Conservation (phyloP, 257 asterid genomes). For the Ocimum tenuiflorum region DNA sequence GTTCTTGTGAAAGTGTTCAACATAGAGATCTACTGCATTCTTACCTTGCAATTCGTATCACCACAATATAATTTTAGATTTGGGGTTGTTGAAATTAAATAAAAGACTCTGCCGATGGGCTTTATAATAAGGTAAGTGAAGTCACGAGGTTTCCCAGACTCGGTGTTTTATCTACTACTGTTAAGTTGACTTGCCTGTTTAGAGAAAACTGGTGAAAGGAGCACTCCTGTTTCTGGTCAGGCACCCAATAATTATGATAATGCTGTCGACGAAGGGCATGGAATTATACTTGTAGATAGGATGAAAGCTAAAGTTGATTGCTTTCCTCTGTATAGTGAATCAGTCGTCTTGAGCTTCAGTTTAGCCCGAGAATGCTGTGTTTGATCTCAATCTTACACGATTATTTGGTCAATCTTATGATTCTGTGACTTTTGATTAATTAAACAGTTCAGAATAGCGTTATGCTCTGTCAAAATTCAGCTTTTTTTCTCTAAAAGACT, state of each 20-base stretch:
- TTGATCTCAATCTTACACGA: not conserved
- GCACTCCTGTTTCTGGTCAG: not conserved
- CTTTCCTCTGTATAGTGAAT: not conserved
- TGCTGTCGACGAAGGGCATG: not conserved
- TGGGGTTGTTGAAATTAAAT: not conserved
- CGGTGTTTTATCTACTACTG: not conserved
- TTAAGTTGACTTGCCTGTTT: not conserved
- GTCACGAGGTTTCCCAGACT: not conserved
- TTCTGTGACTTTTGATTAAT: constrained; percentile 2
- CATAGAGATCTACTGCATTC: not conserved
- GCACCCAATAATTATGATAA: not conserved
- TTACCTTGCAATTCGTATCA: not conserved
- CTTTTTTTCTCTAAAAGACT: not conserved
- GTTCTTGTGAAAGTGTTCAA: not conserved
- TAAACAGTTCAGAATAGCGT: too few relatives aligned
- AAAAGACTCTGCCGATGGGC: not conserved
- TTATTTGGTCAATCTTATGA: not conserved
- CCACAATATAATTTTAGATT: not conserved
- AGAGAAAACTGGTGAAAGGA: not conserved
- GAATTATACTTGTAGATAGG: not conserved
- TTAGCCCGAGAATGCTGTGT: not conserved
- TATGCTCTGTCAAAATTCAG: not conserved
- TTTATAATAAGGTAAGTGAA: not conserved
- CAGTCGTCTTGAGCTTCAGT: constrained; percentile 7
- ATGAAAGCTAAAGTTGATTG: constrained; percentile 12